Evolutionary conservation across 352 stramenopile genomes (phyloP).

Genomic region (Phytophthora nicotianae): DNA sequence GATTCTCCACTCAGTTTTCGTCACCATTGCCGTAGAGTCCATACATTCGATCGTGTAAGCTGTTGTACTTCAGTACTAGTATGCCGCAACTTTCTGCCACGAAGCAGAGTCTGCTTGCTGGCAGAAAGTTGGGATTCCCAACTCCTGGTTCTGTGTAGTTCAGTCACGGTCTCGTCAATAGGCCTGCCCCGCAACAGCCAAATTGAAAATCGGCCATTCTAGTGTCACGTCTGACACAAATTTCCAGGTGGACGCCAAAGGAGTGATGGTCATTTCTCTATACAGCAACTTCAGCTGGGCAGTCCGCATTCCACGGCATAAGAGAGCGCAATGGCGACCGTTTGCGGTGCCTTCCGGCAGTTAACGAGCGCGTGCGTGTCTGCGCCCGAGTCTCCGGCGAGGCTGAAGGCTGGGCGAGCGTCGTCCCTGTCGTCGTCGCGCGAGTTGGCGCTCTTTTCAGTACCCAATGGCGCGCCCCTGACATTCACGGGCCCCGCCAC

Average conservation of each 20-base stretch:
- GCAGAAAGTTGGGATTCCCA: too few species aligned
- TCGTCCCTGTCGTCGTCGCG: conserved; percentile 41
- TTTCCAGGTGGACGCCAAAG: conserved; percentile 1
- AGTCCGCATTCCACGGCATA: conserved; percentile 23
- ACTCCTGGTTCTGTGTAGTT: too few species aligned
- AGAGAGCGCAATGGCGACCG: conserved; percentile 30
- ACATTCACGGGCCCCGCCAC: conserved; percentile 12
- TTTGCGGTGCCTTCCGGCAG: conserved; percentile 52
- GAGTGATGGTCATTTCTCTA: conserved; percentile 30
- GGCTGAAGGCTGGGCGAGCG: conserved; percentile 24
- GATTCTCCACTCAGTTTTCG: background rate
- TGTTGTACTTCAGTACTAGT: too few species aligned
- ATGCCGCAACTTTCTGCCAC: too few species aligned
- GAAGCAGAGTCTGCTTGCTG: too few species aligned
- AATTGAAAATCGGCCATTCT: background rate
- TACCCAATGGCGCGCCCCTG: conserved; percentile 4
- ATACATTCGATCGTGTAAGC: background rate
- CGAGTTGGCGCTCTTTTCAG: conserved; percentile 27
- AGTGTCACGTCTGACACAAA: conserved; percentile 9
- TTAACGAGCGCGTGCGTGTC: conserved; percentile 45
- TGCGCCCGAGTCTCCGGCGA: conserved; percentile 38
- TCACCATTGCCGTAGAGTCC: background rate
- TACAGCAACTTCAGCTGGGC: conserved; percentile 25
- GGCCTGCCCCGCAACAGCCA: too few species aligned
- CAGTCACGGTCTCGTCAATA: conserved; percentile 21